These are phyloP conservation scores for Leishmania gerbilli DNA, from an alignment of 208 protist genomes.

Conservation along the genomic window DNA sequence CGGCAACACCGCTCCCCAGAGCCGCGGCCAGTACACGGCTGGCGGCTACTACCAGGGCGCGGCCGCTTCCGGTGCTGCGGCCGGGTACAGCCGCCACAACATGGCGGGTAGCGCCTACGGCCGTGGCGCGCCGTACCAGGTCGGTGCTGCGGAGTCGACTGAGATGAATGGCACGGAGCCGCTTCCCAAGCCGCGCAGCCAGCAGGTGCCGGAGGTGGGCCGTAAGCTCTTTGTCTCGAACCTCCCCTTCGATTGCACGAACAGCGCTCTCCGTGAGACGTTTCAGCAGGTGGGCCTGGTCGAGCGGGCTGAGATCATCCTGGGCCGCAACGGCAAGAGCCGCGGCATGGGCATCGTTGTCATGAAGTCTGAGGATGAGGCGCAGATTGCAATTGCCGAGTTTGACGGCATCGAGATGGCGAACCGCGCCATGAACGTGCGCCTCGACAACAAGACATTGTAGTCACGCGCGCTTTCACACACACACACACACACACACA, in stretches of 20 bases:
- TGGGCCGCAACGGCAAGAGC: slow-evolving; percentile 73
- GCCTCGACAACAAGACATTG: slow-evolving; percentile 65
- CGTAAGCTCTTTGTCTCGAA: slow-evolving; percentile 84
- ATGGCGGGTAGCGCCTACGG: slow-evolving; percentile 17
- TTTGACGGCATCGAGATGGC: slow-evolving; percentile 90
- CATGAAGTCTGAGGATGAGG: slow-evolving; percentile 73
- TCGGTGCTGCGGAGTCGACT: slow-evolving; percentile 16
- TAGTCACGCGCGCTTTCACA: background rate
- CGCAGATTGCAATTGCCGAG: slow-evolving; percentile 71
- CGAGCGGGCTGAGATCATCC: slow-evolving; percentile 77
- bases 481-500: background rate
- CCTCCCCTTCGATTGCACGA: slow-evolving; percentile 83
- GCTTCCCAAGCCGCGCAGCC: slow-evolving; percentile 81
- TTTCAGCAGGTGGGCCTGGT: slow-evolving; percentile 83
- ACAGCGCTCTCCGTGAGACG: slow-evolving; percentile 66
- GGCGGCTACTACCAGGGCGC: slow-evolving; percentile 23
- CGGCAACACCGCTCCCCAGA: slow-evolving; percentile 29
- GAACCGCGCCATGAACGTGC: slow-evolving; percentile 80
- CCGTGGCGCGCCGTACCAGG: slow-evolving; percentile 24
- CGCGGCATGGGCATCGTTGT: slow-evolving; percentile 78
- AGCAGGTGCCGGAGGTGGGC: slow-evolving; percentile 65
- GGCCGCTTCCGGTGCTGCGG: slow-evolving; percentile 5
- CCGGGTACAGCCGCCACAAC: slow-evolving; percentile 23
- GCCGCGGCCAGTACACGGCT: slow-evolving; percentile 23
- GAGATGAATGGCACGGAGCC: slow-evolving; percentile 38